Conservation (phyloP, 176 grass and related monocot genomes). For the Hsuehochloa calcarea region DNA sequence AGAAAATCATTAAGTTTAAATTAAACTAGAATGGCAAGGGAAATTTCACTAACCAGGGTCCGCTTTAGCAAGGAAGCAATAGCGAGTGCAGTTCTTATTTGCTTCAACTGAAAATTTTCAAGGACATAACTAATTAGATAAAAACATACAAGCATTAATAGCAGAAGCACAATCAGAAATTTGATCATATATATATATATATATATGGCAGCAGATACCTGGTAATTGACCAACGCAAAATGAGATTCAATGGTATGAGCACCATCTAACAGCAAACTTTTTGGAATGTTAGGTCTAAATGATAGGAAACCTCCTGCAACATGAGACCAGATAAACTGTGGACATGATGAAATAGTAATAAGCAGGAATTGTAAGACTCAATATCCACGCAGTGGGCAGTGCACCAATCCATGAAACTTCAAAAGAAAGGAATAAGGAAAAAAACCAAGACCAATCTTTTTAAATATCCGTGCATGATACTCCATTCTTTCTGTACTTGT, state of each 20-base stretch:
- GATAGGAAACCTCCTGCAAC: conserved; percentile 84
- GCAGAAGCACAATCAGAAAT: not conserved
- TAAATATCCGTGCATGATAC: too few relatives aligned
- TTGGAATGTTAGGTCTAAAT: conserved; percentile 90
- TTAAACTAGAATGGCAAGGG: not conserved
- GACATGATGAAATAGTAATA: conserved; percentile 6
- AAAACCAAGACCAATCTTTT: not conserved
- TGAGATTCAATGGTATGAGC: conserved; percentile 82
- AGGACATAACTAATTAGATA: conserved; percentile 36
- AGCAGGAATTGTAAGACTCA: not conserved
- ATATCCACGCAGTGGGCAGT: not conserved
- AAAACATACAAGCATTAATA: not conserved
- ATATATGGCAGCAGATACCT: conserved; percentile 42
- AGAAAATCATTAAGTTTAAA: conserved; percentile 12
- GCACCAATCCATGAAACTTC: not conserved
- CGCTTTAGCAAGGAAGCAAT: conserved; percentile 77
- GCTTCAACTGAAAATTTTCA: conserved; percentile 75
- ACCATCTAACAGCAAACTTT: conserved; percentile 72
- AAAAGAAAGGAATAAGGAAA: not conserved
- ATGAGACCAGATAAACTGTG: conserved; percentile 8
- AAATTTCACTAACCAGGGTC: conserved; percentile 71
- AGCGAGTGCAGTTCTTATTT: conserved; percentile 84
- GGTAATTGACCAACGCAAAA: conserved; percentile 86
- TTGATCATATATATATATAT: not conserved
- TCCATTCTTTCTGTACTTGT: too few relatives aligned